Conservation (phyloP, 345 rosid species). For the Gossypium longicalyx region DNA sequence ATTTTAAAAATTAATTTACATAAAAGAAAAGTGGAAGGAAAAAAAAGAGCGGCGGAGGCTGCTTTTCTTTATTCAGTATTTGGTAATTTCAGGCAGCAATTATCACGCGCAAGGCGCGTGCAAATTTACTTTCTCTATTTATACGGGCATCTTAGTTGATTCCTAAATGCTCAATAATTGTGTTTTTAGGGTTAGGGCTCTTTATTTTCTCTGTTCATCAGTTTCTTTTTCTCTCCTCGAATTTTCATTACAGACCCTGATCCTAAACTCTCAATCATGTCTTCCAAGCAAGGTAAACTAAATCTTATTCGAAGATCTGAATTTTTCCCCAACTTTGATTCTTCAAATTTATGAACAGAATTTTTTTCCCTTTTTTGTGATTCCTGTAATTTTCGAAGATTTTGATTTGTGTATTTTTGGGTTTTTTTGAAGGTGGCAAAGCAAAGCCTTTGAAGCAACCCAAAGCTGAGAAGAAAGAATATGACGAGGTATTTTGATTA, state of each 20-base stretch:
- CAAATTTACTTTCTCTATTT: neutral
- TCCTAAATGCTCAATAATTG: neutral
- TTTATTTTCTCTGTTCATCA: neutral
- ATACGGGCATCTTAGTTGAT: neutral
- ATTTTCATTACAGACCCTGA: neutral
- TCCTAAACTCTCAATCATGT: constrained; percentile 7
- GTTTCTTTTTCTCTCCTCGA: neutral
- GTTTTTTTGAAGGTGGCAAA: constrained; percentile 14
- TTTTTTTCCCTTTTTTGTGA: neutral
- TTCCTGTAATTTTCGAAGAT: neutral
- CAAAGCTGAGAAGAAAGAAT: constrained; percentile 15
- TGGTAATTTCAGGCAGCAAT: neutral
- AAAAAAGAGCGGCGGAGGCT: neutral
- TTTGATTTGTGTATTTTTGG: neutral
- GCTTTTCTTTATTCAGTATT: neutral
- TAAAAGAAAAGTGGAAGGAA: neutral
- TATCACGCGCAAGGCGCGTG: constrained; percentile 17
- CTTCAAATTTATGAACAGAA: neutral
- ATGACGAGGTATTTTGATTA: constrained; percentile 15
- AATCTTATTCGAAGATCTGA: neutral
- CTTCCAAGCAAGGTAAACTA: constrained; percentile 18
- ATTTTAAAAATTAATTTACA: no score
- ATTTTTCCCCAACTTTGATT: neutral
- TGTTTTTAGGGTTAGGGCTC: constrained; percentile 12
- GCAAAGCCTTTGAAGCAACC: constrained; percentile 22